Conservation (phyloP, 2,329 filamentous ascomycete species). For the Talaromyces pinophilus region DNA sequence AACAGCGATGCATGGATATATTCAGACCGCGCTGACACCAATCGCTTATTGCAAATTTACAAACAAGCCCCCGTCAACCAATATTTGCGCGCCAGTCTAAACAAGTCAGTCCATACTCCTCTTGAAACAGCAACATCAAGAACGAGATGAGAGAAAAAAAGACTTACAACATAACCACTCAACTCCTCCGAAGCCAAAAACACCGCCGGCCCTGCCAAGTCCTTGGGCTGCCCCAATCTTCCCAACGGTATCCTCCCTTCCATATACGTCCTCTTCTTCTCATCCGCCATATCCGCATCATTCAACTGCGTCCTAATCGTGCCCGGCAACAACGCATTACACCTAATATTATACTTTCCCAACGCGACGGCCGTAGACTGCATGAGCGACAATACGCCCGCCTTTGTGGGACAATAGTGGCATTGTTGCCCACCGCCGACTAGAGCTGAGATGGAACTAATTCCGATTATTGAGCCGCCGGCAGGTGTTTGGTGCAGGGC, state of each 20-base stretch:
- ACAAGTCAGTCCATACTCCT: neutral
- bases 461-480: constrained; percentile 71
- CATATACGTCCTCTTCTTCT: constrained; percentile 73
- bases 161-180: constrained; percentile 68
- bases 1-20: neutral
- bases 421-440: constrained; percentile 73
- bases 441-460: constrained; percentile 45
- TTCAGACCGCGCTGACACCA: neutral
- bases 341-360: constrained; percentile 73
- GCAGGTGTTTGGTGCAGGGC: constrained; percentile 66
- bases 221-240: constrained; percentile 68
- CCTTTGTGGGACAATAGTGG: constrained; percentile 89
- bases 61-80: constrained; percentile 87
- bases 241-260: constrained; percentile 78
- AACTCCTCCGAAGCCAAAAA: constrained; percentile 79
- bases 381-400: constrained; percentile 77
- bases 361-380: constrained; percentile 79
- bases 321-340: constrained; percentile 80
- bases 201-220: constrained; percentile 80
- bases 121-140: neutral
- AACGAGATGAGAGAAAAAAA: constrained; percentile 8
- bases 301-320: constrained; percentile 84
- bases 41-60: constrained; percentile 73
- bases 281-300: constrained; percentile 75
- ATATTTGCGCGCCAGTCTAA: constrained; percentile 71